Conservation (phyloP, 495 filamentous ascomycete species). For the Neurospora sp. region DNA sequence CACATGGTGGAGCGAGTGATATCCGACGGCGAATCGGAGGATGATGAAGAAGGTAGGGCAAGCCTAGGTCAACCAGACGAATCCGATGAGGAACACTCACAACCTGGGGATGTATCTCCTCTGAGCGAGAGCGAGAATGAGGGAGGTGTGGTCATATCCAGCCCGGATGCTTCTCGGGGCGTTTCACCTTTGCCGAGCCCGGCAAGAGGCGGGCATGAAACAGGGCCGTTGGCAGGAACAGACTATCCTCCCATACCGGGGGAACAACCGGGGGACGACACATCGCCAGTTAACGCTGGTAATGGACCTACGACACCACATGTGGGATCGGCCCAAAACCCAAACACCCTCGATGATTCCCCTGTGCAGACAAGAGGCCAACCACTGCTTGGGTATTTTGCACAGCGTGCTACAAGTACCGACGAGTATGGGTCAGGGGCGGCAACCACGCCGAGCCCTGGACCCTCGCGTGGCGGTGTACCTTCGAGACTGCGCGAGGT, state of each 20-base stretch:
- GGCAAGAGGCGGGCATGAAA: neutral
- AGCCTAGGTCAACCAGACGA: neutral
- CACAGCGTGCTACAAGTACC: neutral
- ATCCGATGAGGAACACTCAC: neutral
- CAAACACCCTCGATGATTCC: constrained; percentile 3
- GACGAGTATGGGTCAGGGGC: neutral
- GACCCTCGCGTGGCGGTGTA: neutral
- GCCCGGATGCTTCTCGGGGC: neutral
- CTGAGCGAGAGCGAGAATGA: constrained; percentile 4
- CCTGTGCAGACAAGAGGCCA: neutral
- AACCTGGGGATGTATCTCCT: constrained; percentile 7
- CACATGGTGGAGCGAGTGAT: constrained; percentile 23
- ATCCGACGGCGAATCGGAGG: constrained; percentile 8
- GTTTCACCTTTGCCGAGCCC: neutral
- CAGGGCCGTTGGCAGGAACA: neutral
- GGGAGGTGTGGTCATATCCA: neutral
- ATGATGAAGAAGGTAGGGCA: neutral
- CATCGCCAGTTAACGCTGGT: neutral
- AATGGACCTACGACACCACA: neutral
- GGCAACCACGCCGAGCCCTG: neutral
- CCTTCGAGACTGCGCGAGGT: neutral
- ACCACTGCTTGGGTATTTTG: neutral
- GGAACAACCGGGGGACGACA: neutral
- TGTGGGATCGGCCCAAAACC: neutral
- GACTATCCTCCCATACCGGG: neutral